Percentiles rank a stretch among this genome's conserved stretches.
Evolutionary conservation across 2,329 filamentous ascomycete species (phyloP).

Genomic region (Beauveria sp.): DNA sequence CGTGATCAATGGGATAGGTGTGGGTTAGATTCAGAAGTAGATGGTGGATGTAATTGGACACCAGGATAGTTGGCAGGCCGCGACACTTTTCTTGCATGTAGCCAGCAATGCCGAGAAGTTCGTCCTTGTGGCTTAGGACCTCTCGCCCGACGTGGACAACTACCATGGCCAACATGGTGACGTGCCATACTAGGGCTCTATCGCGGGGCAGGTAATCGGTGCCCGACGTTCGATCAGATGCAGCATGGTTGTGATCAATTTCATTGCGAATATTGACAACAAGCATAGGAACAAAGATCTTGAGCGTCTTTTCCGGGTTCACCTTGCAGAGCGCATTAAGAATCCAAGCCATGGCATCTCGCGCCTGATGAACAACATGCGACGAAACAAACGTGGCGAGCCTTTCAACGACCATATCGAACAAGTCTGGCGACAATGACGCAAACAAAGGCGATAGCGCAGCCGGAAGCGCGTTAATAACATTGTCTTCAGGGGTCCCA

Average conservation of each 20-base stretch:
- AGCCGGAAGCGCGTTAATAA: conserved; percentile 90
- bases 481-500: conserved; percentile 90
- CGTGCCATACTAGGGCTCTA: conserved; percentile 88
- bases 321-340: conserved; percentile 95
- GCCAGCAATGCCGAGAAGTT: conserved; percentile 82
- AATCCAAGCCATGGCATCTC: conserved; percentile 98
- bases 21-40: conserved; percentile 88
- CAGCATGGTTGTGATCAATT: conserved; percentile 93
- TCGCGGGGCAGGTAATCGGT: conserved; percentile 90
- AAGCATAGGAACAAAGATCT: conserved; percentile 82
- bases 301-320: conserved; percentile 86
- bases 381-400: conserved; percentile 84
- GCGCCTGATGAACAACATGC: conserved; percentile 92
- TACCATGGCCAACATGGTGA: conserved; percentile 96
- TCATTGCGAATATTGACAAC: conserved; percentile 90
- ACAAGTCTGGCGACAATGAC: conserved; percentile 84
- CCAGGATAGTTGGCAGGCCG: conserved; percentile 87
- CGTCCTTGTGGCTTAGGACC: conserved; percentile 79
- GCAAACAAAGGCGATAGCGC: conserved; percentile 86
- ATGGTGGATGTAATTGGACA: conserved; percentile 97
- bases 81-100: conserved; percentile 97
- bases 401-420: conserved; percentile 86
- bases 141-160: conserved; percentile 92
- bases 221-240: conserved; percentile 87
- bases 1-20: conserved; percentile 86